Conservation (phyloP, 1,284 basidiomycete genomes). For the Cutaneotrichosporon arboriforme region DNA sequence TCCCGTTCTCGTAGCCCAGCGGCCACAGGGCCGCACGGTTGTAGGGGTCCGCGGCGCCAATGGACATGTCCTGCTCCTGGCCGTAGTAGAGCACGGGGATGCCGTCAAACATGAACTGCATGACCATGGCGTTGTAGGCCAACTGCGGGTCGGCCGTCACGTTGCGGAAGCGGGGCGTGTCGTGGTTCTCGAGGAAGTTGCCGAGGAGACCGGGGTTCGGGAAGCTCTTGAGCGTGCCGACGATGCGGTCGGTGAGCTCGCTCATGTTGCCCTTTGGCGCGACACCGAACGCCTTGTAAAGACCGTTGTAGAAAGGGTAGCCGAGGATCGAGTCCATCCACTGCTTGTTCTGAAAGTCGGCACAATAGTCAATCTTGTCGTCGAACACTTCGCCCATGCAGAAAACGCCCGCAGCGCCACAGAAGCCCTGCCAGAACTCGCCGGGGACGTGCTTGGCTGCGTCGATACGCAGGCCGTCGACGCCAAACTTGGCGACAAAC, state of each 20-base stretch:
- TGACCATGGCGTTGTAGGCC: conserved; percentile 59
- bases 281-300: conserved; percentile 59
- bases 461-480: conserved; percentile 67
- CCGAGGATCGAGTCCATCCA: conserved; percentile 46
- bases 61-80: conserved; percentile 61
- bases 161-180: conserved; percentile 67
- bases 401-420: conserved; percentile 66
- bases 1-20: conserved; percentile 51
- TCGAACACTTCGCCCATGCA: conserved; percentile 75
- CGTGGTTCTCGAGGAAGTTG: conserved; percentile 80
- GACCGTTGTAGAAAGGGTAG: conserved; percentile 65
- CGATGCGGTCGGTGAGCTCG: conserved; percentile 56
- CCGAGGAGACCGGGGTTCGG: conserved; percentile 57
- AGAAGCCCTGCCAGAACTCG: conserved; percentile 53
- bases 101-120: conserved; percentile 62
- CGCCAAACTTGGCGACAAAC: conserved; percentile 59
- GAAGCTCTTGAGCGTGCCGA: conserved; percentile 53
- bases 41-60: conserved; percentile 59
- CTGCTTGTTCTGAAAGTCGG: conserved; percentile 35
- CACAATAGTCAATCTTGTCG: conserved; percentile 50
- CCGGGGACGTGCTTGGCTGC: conserved; percentile 59
- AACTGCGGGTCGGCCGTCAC: conserved; percentile 44
- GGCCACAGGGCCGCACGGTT: conserved; percentile 76
- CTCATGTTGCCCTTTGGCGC: conserved; percentile 56
- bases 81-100: conserved; percentile 69